Evolutionary conservation across 1,284 basidiomycete species (phyloP), one percentile per base, ranked within the genome.

Genomic region (Exobasidium cylindrosporum): DNA sequence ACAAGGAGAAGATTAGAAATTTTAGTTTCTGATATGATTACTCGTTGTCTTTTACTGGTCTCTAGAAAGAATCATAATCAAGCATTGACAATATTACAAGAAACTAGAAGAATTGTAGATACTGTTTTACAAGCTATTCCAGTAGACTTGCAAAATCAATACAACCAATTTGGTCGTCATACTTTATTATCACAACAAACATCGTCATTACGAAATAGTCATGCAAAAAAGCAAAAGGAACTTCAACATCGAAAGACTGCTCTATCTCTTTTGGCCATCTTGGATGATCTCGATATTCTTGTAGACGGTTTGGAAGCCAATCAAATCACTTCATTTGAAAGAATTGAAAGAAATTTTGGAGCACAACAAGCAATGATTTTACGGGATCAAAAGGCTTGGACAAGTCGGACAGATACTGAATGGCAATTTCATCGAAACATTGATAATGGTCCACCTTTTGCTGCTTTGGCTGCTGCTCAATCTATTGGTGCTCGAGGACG

Each of bases 321-420:
- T 21, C 60, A 68, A 17, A 58, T 65, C n/a, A 6, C 14, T 13
- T 62, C 61, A 29, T 76, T 76, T 35, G 74, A 76, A 21, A 56
- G 74, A 17, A 67, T 73, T 49, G 66, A 68, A 24, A 59, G 73
- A 30, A 75, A 76, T 61, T 69, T 72, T 61, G 74, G 69, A 2
- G 74, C 74, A 7, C 74, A 76, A 43, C 74, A 76, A 57, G 74
- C 74, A 11, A 76, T 76, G 73, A 63, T 73, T 23, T 44, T 76
- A 54, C 64, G 74, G 24, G 73, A 76, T 59, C 74, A 76, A 46
- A 71, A 71, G 59, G 73, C 73, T 3, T 76, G 73, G 73, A 75
- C 74, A 0, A 68, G 71, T 11, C 54, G 74, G 1, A 68, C 68
- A 3, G 66, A 72, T 57, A 72, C 72, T 0, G 74, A 76, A 58